phyloP scores from a whole-genome alignment of 371 early-diverging fungal species.

The Mucor mucedo region DNA sequence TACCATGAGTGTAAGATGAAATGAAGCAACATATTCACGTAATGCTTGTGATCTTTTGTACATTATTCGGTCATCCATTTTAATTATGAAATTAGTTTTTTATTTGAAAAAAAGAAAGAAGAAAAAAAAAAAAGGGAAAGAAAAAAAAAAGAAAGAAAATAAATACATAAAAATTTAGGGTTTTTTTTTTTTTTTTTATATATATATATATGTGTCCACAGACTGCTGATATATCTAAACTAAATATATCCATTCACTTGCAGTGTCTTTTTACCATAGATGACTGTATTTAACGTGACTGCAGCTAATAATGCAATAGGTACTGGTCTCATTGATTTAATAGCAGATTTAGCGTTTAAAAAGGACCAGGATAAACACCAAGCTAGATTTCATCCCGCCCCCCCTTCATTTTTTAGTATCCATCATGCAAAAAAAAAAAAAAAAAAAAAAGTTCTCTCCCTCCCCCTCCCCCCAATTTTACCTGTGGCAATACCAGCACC shows the following conservation, averaged over 20 bases:
- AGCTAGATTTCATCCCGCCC: constrained; percentile 26
- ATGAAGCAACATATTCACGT: constrained; percentile 35
- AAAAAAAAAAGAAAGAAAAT: constrained; percentile 7
- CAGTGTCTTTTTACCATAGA: constrained; percentile 54
- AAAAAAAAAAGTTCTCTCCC: too few species aligned
- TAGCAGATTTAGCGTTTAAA: constrained; percentile 41
- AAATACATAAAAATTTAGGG: constrained; percentile 1
- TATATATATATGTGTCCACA: background rate
- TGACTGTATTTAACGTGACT: constrained; percentile 36
- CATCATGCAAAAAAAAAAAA: too few species aligned
- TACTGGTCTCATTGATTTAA: constrained; percentile 39
- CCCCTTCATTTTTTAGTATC: background rate
- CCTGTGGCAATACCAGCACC: constrained; percentile 60
- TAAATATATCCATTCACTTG: constrained; percentile 53
- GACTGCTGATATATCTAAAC: constrained; percentile 8
- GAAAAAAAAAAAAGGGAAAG: constrained; percentile 3
- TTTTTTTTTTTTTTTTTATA: background rate
- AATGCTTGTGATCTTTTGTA: constrained; percentile 34
- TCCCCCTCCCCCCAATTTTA: too few species aligned
- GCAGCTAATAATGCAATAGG: constrained; percentile 41
- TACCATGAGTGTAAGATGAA: constrained; percentile 40
- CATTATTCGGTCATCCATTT: constrained; percentile 32
- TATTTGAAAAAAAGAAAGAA: constrained; percentile 5
- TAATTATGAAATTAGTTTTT: constrained; percentile 3
- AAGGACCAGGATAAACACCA: constrained; percentile 58